Evolutionary conservation across 2,329 filamentous ascomycete species (phyloP).

Genomic region (Fusarium sp.): DNA sequence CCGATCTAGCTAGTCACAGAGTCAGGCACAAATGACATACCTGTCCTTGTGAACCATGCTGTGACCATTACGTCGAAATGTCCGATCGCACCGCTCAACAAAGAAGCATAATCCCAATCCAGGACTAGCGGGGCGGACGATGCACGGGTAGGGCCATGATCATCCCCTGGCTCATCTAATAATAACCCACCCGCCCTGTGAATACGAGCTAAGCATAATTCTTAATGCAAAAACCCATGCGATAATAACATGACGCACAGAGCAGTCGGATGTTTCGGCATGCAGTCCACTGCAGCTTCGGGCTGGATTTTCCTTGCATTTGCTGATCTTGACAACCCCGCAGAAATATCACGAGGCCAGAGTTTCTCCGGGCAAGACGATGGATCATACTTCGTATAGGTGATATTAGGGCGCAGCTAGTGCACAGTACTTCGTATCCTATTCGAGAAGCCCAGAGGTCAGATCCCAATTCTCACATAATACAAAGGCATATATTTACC

Average conservation of each 20-base stretch:
- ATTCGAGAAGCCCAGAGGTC: background rate
- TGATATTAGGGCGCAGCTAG: conserved; percentile 13
- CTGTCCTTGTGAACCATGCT: background rate
- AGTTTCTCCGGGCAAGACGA: conserved; percentile 1
- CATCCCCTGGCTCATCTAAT: background rate
- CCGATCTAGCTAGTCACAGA: background rate
- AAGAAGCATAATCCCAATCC: background rate
- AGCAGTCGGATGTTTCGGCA: conserved; percentile 6
- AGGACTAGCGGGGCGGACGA: background rate
- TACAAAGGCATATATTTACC: conserved; percentile 9
- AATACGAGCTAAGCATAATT: conserved; percentile 14
- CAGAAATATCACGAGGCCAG: background rate
- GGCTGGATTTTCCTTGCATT: background rate
- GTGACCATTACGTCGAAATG: background rate
- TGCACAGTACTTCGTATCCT: conserved; percentile 8
- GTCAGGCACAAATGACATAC: background rate
- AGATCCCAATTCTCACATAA: background rate
- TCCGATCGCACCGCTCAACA: background rate
- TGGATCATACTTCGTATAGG: conserved; percentile 5
- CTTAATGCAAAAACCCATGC: background rate
- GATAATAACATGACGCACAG: background rate
- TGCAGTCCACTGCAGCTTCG: background rate
- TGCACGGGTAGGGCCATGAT: conserved; percentile 1
- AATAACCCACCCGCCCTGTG: background rate
- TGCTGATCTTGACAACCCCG: background rate